phyloP scores from a whole-genome alignment of 768 basidiomycete species.

The Termitomyces sp. region DNA sequence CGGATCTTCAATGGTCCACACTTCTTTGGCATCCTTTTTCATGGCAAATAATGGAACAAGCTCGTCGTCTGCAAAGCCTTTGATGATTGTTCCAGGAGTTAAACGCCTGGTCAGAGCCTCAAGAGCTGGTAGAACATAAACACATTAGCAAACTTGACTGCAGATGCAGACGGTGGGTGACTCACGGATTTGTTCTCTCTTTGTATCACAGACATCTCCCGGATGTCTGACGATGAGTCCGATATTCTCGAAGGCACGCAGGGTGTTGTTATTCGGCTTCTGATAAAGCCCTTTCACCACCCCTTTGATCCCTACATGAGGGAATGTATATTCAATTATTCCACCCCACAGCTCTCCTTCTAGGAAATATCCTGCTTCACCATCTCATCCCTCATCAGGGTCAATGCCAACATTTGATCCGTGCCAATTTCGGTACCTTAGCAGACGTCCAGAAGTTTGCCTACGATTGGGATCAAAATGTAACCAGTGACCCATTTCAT shows the following conservation, averaged over 20 bases:
- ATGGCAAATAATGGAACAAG: background rate
- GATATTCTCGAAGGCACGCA: background rate
- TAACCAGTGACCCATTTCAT: constrained; percentile 1
- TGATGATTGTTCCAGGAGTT: background rate
- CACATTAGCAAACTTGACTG: background rate
- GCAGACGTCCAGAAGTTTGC: background rate
- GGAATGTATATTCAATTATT: background rate
- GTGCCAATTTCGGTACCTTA: background rate
- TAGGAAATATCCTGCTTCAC: background rate
- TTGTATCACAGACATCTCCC: background rate
- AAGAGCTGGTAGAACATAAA: background rate
- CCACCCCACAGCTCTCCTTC: background rate
- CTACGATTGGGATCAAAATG: background rate
- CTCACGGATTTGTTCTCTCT: background rate
- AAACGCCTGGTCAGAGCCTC: background rate
- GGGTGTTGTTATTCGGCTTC: background rate
- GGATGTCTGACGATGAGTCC: background rate
- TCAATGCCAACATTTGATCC: background rate
- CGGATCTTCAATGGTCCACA: background rate
- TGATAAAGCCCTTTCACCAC: background rate
- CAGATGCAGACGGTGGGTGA: background rate
- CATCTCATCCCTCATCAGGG: no score
- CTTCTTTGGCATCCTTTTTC: background rate
- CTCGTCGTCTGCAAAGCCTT: background rate
- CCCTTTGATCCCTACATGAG: background rate